phyloP scores from a whole-genome alignment of 2,329 filamentous ascomycete genomes.

The Colletotrichum orchidophilum region DNA sequence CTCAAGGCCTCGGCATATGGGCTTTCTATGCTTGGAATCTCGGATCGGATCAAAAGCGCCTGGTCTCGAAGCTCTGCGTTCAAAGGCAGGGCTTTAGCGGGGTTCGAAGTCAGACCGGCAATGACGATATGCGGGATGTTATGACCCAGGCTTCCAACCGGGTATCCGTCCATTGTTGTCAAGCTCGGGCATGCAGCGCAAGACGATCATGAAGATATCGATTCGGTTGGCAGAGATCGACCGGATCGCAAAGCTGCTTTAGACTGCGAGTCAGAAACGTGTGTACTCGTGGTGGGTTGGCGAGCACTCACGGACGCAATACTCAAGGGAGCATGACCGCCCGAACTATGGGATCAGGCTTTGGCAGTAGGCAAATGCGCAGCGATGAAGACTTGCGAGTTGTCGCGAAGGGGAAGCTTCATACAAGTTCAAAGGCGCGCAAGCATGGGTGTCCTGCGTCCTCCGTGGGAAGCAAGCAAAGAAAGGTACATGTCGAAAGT shows the following conservation, averaged over 20 bases:
- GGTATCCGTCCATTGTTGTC: conserved; percentile 79
- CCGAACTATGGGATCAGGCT: neutral
- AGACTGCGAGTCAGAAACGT: neutral
- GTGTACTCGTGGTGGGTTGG: neutral
- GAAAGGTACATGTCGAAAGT: conserved; percentile 14
- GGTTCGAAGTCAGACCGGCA: conserved; percentile 70
- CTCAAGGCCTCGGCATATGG: conserved; percentile 72
- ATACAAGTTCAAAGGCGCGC: neutral
- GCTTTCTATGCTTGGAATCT: conserved; percentile 73
- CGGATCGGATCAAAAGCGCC: conserved; percentile 73
- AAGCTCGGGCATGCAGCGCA: conserved; percentile 37
- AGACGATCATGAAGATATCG: neutral
- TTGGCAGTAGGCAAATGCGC: neutral
- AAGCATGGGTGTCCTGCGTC: conserved; percentile 1
- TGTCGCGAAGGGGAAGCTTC: conserved; percentile 12
- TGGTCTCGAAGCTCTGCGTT: conserved; percentile 65
- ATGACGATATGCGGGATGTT: conserved; percentile 87
- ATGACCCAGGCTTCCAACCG: conserved; percentile 81
- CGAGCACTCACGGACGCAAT: neutral
- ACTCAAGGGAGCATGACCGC: conserved; percentile 23
- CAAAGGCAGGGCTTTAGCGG: conserved; percentile 52
- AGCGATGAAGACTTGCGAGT: neutral
- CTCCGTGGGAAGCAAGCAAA: neutral
- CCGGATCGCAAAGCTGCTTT: conserved; percentile 18
- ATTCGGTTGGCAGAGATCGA: conserved; percentile 18